Evolutionary conservation across 257 asterid genomes (phyloP).

Genomic region (Solanum dulcamara): DNA sequence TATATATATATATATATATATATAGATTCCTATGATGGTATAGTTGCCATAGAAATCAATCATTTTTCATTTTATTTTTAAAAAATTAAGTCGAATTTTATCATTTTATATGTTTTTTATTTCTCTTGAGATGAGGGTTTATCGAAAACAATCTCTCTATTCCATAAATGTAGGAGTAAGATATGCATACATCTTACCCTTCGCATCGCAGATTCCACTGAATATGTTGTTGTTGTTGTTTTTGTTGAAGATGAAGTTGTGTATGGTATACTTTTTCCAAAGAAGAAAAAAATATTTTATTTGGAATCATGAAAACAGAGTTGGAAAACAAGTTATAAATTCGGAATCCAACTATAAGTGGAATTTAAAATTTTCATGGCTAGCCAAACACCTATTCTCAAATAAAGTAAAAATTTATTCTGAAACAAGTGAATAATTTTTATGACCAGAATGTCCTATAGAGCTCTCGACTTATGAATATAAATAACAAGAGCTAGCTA

Average conservation of each 20-base stretch:
- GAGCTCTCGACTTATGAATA: not conserved
- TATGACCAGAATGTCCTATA: not conserved
- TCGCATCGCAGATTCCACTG: not conserved
- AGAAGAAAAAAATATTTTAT: not conserved
- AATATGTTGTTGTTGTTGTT: not conserved
- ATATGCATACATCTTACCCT: not conserved
- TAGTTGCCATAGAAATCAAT: not conserved
- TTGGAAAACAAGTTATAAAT: not conserved
- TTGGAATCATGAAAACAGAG: not conserved
- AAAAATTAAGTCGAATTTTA: not conserved
- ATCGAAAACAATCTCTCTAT: not conserved
- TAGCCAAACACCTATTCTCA: not conserved
- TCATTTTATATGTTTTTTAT: not conserved
- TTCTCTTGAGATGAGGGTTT: not conserved
- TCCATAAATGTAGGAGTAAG: accelerated
- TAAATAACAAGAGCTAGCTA: not conserved
- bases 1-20: too few species aligned
- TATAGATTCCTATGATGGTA: not conserved
- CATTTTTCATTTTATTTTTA: not conserved
- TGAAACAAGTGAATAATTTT: not conserved
- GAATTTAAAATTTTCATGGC: not conserved
- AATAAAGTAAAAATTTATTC: not conserved
- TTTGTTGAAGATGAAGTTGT: not conserved
- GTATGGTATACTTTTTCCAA: not conserved
- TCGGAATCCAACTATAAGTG: not conserved